phyloP scores from a whole-genome alignment of 257 asterid genomes.

The Przewalskia tangutica region DNA sequence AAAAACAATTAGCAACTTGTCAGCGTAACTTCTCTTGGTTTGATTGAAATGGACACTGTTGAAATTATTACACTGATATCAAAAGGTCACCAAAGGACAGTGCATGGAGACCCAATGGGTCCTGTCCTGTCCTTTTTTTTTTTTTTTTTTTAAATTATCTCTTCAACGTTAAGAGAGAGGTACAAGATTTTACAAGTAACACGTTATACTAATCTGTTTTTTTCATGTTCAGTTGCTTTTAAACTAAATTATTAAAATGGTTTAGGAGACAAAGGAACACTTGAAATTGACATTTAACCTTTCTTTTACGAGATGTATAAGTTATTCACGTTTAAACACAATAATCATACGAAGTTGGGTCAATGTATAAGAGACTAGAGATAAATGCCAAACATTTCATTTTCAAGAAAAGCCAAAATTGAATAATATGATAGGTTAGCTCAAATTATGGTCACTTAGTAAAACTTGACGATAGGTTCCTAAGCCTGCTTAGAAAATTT shows the following conservation, averaged over 20 bases:
- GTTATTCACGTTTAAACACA: background rate
- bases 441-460: too few relatives aligned
- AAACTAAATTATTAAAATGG: background rate
- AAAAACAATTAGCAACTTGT: conserved; percentile 10
- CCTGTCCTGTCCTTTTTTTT: background rate
- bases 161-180: background rate
- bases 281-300: background rate
- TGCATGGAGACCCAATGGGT: conserved; percentile 6
- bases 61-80: background rate
- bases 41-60: conserved; percentile 29
- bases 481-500: background rate
- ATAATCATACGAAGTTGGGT: background rate
- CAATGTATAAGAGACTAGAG: background rate
- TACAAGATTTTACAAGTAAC: background rate
- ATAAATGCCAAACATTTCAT: background rate
- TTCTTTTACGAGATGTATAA: background rate
- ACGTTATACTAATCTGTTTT: background rate
- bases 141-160: too few relatives aligned
- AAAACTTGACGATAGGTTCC: background rate
- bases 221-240: background rate
- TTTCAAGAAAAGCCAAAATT: background rate
- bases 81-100: conserved; percentile 24
- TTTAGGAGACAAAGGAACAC: background rate
- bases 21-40: conserved; percentile 10
- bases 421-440: background rate